Evolutionary conservation across 1,284 basidiomycete species (phyloP).

Genomic region (Leccinum cinnamomeum): DNA sequence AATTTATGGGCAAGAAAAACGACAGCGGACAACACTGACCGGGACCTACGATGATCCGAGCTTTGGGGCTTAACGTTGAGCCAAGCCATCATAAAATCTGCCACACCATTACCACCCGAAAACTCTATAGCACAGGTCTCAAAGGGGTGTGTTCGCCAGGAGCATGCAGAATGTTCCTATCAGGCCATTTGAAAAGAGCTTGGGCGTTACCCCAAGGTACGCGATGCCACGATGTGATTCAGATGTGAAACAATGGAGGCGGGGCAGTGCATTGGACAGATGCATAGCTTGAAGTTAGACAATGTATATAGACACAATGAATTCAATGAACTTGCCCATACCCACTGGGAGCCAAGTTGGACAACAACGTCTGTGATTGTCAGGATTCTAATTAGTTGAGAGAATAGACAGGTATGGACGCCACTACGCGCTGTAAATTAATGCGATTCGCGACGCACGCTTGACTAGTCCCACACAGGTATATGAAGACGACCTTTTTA

Average conservation of each 20-base stretch:
- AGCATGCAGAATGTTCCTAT: not conserved
- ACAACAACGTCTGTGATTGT: not conserved
- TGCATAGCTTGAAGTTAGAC: not conserved
- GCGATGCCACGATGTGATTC: not conserved
- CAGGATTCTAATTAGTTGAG: not conserved
- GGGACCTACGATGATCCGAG: not conserved
- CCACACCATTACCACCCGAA: not conserved
- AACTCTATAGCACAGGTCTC: not conserved
- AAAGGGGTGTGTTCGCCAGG: not conserved
- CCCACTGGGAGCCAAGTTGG: not conserved
- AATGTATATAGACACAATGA: not conserved
- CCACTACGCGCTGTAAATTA: not conserved
- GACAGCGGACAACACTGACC: constrained; percentile 15
- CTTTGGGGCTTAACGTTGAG: not conserved
- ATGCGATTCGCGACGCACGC: not conserved
- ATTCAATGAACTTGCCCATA: not conserved
- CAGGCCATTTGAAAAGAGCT: not conserved
- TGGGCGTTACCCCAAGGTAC: not conserved
- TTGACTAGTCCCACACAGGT: not conserved
- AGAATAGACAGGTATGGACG: not conserved
- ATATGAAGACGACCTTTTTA: not conserved
- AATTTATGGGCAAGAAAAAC: not conserved
- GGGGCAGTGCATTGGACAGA: not conserved
- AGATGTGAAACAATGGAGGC: not conserved
- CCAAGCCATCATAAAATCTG: not conserved